Percentiles rank a stretch among this genome's conserved stretches.
phyloP scores from a whole-genome alignment of 768 basidiomycete genomes.

The Fomitopsis pulvina region DNA sequence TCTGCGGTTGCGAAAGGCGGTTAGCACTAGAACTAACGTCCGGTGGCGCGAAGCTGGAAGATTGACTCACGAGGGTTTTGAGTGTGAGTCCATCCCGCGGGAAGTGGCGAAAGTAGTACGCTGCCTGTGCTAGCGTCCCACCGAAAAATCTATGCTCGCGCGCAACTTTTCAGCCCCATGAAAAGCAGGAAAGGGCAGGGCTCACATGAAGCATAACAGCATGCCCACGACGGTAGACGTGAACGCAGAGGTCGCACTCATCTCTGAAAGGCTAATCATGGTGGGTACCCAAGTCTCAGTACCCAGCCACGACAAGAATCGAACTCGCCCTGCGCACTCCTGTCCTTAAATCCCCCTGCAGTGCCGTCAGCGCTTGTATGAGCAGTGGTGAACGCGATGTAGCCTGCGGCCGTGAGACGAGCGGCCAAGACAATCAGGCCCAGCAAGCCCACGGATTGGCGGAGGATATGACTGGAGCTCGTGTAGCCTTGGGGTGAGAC shows the following conservation, averaged over 20 bases:
- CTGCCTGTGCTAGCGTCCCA: background rate
- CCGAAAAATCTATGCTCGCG: background rate
- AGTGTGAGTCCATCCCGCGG: background rate
- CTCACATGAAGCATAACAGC: slow-evolving; percentile 1
- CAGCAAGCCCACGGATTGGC: too few relatives aligned
- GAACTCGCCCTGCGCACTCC: too few relatives aligned
- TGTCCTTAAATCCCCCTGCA: too few relatives aligned
- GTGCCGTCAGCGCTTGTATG: too few relatives aligned
- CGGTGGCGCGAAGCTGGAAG: background rate
- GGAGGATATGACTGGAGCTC: too few relatives aligned
- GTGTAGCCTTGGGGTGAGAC: too few relatives aligned
- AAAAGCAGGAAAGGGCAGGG: background rate
- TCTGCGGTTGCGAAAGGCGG: background rate
- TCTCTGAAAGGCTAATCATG: background rate
- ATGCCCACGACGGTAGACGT: background rate
- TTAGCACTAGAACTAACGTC: background rate
- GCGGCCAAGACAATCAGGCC: too few relatives aligned
- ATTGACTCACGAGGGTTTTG: background rate
- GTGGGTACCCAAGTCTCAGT: too few relatives aligned
- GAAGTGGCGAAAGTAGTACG: background rate
- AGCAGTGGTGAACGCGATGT: too few relatives aligned
- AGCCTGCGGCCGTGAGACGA: too few relatives aligned
- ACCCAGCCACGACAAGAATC: too few relatives aligned
- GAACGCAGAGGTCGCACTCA: background rate
- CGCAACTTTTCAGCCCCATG: background rate